These are phyloP conservation scores for Cercis canadensis DNA, from an alignment of 306 rosid genomes.

Conservation along the genomic window DNA sequence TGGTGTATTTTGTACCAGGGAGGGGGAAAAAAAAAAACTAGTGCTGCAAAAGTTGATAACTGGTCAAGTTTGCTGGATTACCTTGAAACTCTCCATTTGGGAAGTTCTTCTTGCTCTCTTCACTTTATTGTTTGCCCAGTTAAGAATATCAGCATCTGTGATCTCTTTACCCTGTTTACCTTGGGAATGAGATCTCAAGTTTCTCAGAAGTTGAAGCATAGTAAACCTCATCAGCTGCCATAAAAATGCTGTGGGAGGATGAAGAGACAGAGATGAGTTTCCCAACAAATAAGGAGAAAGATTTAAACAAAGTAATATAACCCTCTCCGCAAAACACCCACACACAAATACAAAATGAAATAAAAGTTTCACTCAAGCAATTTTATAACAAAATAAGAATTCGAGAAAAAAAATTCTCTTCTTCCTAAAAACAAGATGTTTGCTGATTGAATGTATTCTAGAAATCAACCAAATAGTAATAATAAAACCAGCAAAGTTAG, in stretches of 20 bases:
- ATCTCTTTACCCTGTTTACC: constrained; percentile 84
- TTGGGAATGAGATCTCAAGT: constrained; percentile 92
- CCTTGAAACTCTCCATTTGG: constrained; percentile 96
- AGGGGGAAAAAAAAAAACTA: too few species aligned
- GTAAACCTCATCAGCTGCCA: constrained; percentile 99
- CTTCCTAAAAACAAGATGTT: too few species aligned
- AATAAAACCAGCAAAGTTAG: background rate
- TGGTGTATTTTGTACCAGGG: background rate
- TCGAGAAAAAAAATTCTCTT: too few species aligned
- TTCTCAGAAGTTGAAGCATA: constrained; percentile 93
- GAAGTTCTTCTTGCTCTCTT: constrained; percentile 79
- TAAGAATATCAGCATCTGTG: constrained; percentile 82
- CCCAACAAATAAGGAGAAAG: background rate
- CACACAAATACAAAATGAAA: background rate
- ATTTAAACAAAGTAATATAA: background rate
- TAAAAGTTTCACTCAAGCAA: background rate
- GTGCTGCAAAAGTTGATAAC: too few species aligned
- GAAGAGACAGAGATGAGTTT: constrained; percentile 23
- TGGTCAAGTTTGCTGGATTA: constrained; percentile 39
- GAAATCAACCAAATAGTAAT: background rate
- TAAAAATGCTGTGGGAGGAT: constrained; percentile 68
- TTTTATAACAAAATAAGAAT: background rate
- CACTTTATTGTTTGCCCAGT: constrained; percentile 94
- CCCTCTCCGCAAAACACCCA: background rate
- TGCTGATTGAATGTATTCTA: too few species aligned